Conservation (phyloP, 2,329 filamentous ascomycete genomes). For the Colletotrichum sp. region DNA sequence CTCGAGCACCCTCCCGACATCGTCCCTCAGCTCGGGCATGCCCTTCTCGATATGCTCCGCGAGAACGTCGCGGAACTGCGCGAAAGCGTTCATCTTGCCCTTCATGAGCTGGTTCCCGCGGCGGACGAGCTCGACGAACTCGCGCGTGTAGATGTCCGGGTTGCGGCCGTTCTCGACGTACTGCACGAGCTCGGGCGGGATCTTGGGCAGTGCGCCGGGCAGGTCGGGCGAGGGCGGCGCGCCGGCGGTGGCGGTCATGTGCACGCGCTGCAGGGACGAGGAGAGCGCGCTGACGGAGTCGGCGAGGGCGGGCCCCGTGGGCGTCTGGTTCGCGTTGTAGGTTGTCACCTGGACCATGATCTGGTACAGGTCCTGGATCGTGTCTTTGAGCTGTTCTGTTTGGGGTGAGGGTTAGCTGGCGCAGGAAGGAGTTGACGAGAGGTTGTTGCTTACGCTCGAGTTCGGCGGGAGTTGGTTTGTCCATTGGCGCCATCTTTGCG, state of each 20-base stretch:
- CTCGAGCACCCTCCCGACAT: conserved; percentile 56
- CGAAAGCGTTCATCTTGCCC: conserved; percentile 69
- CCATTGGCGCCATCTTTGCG: conserved; percentile 45
- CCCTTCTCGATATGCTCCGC: conserved; percentile 62
- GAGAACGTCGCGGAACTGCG: conserved; percentile 64
- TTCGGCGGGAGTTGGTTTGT: conserved; percentile 39
- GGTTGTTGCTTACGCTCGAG: conserved; percentile 40
- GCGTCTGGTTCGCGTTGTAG: conserved; percentile 53
- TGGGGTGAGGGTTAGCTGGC: not conserved
- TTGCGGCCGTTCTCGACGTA: conserved; percentile 77
- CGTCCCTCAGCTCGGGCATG: conserved; percentile 63
- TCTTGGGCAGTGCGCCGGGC: conserved; percentile 46
- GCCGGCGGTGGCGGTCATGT: conserved; percentile 42
- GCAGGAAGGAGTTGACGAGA: not conserved
- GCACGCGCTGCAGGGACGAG: conserved; percentile 41
- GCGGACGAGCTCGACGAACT: conserved; percentile 73
- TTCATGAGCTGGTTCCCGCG: conserved; percentile 70
- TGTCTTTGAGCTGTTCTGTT: conserved; percentile 63
- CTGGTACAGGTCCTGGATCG: conserved; percentile 69
- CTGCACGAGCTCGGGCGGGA: conserved; percentile 68
- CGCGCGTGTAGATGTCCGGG: conserved; percentile 76
- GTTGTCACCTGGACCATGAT: conserved; percentile 67
- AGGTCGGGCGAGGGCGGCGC: conserved; percentile 16
- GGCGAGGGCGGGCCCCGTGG: conserved; percentile 5
- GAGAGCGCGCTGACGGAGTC: conserved; percentile 38